Conservation (phyloP, 495 filamentous ascomycete genomes). For the Amniculicola lignicola region DNA sequence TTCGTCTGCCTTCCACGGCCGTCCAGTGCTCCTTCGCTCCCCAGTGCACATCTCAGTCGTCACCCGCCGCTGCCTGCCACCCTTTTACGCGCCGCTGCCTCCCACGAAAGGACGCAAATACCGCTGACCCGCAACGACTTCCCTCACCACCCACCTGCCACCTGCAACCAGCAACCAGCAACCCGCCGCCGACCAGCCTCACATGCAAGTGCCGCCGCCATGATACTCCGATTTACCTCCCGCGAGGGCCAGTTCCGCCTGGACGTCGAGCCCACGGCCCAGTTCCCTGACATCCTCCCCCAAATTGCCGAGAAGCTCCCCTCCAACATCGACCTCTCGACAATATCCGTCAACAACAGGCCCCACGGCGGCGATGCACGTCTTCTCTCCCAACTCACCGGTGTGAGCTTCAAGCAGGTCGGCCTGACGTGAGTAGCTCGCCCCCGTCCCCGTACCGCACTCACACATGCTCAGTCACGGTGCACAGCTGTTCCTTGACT, state of each 20-base stretch:
- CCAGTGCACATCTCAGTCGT: neutral
- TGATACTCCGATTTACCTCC: constrained; percentile 67
- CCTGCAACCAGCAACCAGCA: neutral
- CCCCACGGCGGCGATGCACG: constrained; percentile 73
- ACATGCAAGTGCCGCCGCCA: constrained; percentile 37
- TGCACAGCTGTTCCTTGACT: constrained; percentile 82
- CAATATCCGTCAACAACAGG: constrained; percentile 75
- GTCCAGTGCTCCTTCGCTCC: neutral
- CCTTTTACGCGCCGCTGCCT: neutral
- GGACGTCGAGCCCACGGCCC: constrained; percentile 54
- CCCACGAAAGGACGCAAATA: neutral
- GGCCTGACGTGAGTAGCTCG: constrained; percentile 59
- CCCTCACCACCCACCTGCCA: neutral
- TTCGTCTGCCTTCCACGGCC: constrained; percentile 20
- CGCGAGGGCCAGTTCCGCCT: constrained; percentile 71
- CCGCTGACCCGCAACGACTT: neutral
- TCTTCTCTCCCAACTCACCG: constrained; percentile 61
- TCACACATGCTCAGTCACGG: constrained; percentile 64
- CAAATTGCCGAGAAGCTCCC: constrained; percentile 63
- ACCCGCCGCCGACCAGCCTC: neutral
- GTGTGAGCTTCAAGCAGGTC: constrained; percentile 64
- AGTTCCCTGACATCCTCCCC: constrained; percentile 51
- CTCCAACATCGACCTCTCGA: constrained; percentile 66
- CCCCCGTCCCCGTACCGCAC: neutral
- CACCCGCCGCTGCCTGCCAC: neutral